phyloP scores from a whole-genome alignment of 2,329 filamentous ascomycete genomes.

The Seiridium cupressi region DNA sequence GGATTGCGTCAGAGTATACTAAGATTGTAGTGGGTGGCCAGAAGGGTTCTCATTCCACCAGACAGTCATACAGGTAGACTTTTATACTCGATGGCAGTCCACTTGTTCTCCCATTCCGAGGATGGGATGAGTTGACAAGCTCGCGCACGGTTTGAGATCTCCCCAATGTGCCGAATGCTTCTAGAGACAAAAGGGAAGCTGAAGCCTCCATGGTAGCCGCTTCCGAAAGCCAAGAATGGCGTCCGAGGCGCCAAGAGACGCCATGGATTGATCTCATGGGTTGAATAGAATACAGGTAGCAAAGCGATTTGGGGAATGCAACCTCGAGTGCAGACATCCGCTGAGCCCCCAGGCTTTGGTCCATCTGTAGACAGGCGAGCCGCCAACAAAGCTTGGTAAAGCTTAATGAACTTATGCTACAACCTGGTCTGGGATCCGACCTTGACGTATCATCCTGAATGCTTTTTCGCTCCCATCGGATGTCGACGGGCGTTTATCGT shows the following conservation, averaged over 20 bases:
- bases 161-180: background rate
- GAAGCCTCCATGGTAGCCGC: background rate
- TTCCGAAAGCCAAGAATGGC: background rate
- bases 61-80: background rate
- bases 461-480: background rate
- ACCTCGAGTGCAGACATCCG: background rate
- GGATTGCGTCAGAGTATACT: background rate
- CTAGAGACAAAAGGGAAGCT: conserved; percentile 7
- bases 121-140: background rate
- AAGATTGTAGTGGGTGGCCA: background rate
- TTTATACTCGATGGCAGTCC: background rate
- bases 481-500: background rate
- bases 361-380: background rate
- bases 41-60: conserved; percentile 4
- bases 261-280: background rate
- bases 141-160: background rate
- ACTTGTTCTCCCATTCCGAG: background rate
- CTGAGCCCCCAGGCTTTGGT: background rate
- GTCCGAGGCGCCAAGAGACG: conserved; percentile 3
- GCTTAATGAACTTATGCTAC: conserved; percentile 2
- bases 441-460: background rate
- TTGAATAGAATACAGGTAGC: background rate
- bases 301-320: background rate
- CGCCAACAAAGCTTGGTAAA: conserved; percentile 8
- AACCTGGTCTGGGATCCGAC: background rate